A percentile compares a stretch with the other conserved stretches of the same genome.
Evolutionary conservation across 2,329 filamentous ascomycete genomes (phyloP).

Genomic region (Diplodia corticola): DNA sequence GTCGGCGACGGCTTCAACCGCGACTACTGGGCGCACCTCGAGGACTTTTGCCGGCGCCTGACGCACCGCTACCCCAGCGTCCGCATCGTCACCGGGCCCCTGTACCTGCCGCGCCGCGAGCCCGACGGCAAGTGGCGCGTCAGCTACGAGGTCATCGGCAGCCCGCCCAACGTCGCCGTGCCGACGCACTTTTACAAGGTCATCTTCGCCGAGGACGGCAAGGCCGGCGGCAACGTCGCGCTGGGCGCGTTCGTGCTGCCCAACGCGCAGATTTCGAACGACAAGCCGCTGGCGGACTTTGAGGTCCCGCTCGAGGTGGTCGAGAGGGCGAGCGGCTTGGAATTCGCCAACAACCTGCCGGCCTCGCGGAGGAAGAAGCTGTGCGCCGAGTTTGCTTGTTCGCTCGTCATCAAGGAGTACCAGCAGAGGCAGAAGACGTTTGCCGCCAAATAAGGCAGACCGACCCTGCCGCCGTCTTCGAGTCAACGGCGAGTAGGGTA

Average conservation of each 20-base stretch:
- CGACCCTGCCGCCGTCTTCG: background rate
- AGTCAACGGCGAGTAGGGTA: background rate
- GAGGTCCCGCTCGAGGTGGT: slow-evolving; percentile 93
- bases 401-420: slow-evolving; percentile 80
- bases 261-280: slow-evolving; percentile 84
- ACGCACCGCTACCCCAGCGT: slow-evolving; percentile 81
- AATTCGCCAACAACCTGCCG: slow-evolving; percentile 83
- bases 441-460: slow-evolving; percentile 26
- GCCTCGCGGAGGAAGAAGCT: slow-evolving; percentile 71
- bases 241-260: slow-evolving; percentile 93
- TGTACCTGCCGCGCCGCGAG: slow-evolving; percentile 87
- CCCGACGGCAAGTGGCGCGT: slow-evolving; percentile 95
- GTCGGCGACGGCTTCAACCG: slow-evolving; percentile 98
- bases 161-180: slow-evolving; percentile 89
- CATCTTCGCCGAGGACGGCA: slow-evolving; percentile 88
- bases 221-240: slow-evolving; percentile 65
- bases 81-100: slow-evolving; percentile 85
- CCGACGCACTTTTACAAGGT: slow-evolving; percentile 99
- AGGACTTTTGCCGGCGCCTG: slow-evolving; percentile 90
- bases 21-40: slow-evolving; percentile 99
- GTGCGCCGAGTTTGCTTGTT: slow-evolving; percentile 83
- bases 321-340: slow-evolving; percentile 86
- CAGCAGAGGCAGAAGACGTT: slow-evolving; percentile 57
- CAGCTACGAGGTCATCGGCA: slow-evolving; percentile 92
- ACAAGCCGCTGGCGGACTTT: slow-evolving; percentile 85